Base-by-base conservation (phyloP, 257 asterid species). In the Perilla frutescens region DNA sequence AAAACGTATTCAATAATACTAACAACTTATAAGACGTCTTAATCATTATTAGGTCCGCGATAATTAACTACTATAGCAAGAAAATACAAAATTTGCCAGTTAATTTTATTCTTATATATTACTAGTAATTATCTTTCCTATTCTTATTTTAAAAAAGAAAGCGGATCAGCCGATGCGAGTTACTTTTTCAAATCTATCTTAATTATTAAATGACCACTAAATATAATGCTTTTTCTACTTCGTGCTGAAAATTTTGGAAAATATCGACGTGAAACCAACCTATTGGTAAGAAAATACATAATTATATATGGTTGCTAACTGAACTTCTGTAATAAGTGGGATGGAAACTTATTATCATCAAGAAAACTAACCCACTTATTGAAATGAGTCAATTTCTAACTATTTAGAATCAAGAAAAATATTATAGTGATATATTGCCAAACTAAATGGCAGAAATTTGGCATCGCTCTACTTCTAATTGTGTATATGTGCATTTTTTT, bases 381-480 rank as follows among this genome's bases (percentile, higher is more conserved):
- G n/a, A 63, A 43, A 15, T 20, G 49, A 10, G 69, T 43, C 5
- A 44, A 8, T 64, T 45, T 64, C 3, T 11, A 32, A 58, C 7
- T 14, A 37, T 58, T 4, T 58, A 58, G 34, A 11, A 8, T 40
- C 51, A 8, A 62, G 14, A 62, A 63, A 20, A 20, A 20, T 20
- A 20, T 20, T 20, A 20, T 20, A 20, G 26, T 20, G 26, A 20
- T 20, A 20, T 20, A 20, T 20, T 20, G 26, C 26, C 62, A 36
- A 68, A 51, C 34, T 13, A 49, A 7, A 15, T 11, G 53, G 71
- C 13, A 32, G 47, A 13, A 39, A 20, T 68, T 40, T 53, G 71
- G 71, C 60, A 13, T 13, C n/a, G 37, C 62, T 67, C 50, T 49
- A 36, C n/a, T 14, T 49, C 15, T 15, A 37, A 68, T n/a, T 9